Base-by-base conservation (phyloP, 305 asterid species). In the Fraxinus ornus region DNA sequence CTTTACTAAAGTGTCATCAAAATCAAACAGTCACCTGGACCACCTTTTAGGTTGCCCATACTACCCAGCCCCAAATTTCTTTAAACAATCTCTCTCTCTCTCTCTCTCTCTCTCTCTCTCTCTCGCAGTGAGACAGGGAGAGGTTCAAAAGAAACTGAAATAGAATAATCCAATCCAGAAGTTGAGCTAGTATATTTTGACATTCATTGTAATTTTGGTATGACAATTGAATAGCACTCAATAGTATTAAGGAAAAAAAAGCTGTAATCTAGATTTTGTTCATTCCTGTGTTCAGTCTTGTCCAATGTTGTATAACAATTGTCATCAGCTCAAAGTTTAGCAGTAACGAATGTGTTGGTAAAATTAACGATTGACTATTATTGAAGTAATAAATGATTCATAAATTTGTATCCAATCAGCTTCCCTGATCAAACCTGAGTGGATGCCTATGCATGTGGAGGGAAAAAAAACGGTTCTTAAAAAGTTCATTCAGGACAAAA, bases 1-100 rank as follows among this genome's bases (percentile, higher is more conserved):
- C 78, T 88, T 83, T 47, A 82, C 70, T 75, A 78, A 71, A 68
- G 84, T 47, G 84, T 83, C 52, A 88, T 79, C 84, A 80, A 86
- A 81, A 87, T 84, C 83, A 85, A 71, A 84, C 71, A 62, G 84
- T 76, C 60, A 78, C 24, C 71, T 62, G 87, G 89, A 86, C 88
- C 88, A 86, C 89, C 86, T 89, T 80, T 78, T 82, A 49, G 80
- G 77, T 82, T 74, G 80, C 78, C 72, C 78, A 47, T 76, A 62
- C 88, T 15, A 78, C 79, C 89, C 74, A 85, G 77, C 74, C 78
- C 26, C 52, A 82, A 78, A 73, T 22, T 75, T 44, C 73, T 44
- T 78, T 57, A 36, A 36, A 73, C 68, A 49, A 7, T 30, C 76
- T 81, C 28, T 37, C 47, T 39, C 44, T 8, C 47, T 8, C 47